Evolutionary conservation across 164 flowering plant genomes (phyloP).

Genomic region (Stephania cephalantha): DNA sequence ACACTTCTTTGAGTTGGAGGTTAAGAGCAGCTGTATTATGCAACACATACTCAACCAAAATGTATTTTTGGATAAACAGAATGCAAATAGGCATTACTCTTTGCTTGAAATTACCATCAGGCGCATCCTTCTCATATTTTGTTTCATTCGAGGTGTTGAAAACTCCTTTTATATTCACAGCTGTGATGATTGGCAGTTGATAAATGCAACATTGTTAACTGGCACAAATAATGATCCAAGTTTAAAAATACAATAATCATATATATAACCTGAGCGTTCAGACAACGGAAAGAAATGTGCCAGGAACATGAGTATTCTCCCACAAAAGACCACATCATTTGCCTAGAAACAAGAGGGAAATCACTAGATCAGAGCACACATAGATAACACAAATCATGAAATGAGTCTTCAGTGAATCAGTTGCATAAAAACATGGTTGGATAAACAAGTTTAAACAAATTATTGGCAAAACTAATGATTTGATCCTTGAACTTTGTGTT

Average conservation of each 20-base stretch:
- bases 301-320: constrained; percentile 92
- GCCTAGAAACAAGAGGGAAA: constrained; percentile 38
- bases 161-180: constrained; percentile 97
- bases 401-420: too few species aligned
- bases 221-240: background rate
- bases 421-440: too few species aligned
- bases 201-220: background rate
- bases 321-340: constrained; percentile 97
- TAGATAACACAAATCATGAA: too few species aligned
- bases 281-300: constrained; percentile 98
- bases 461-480: too few species aligned
- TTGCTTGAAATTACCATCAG: constrained; percentile 47
- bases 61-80: background rate
- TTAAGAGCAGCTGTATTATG: background rate
- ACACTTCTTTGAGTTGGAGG: background rate
- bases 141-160: constrained; percentile 96
- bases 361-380: too few species aligned
- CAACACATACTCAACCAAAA: background rate
- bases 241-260: background rate
- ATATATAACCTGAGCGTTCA: constrained; percentile 82
- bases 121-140: constrained; percentile 91
- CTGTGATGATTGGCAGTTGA: constrained; percentile 36
- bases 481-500: too few species aligned
- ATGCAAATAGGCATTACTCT: background rate
- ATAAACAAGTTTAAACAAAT: too few species aligned